Conservation (phyloP, 2,329 filamentous ascomycete species). For the Cladophialophora immunda region DNA sequence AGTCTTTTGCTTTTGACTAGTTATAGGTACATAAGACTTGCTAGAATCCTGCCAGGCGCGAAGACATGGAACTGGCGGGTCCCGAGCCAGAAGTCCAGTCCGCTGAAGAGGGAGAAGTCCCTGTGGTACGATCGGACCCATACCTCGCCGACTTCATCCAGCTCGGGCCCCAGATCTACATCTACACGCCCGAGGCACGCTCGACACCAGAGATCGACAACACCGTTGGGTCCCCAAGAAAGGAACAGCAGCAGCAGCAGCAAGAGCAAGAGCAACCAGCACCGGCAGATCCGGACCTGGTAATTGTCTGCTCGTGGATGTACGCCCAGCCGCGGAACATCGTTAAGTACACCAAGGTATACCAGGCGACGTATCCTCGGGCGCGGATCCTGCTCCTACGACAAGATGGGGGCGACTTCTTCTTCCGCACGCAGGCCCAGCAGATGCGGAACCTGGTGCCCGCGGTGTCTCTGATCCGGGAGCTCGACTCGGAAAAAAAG, state of each 20-base stretch:
- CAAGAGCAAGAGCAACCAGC: background rate
- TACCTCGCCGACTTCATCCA: slow-evolving; percentile 29
- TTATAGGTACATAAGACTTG: too few species aligned
- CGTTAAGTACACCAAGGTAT: slow-evolving; percentile 60
- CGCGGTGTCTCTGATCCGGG: slow-evolving; percentile 53
- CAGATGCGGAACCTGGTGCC: slow-evolving; percentile 48
- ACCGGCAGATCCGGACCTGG: slow-evolving; percentile 51
- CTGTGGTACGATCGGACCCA: slow-evolving; percentile 10
- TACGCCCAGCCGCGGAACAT: slow-evolving; percentile 61
- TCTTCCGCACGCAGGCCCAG: slow-evolving; percentile 45
- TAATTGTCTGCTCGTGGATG: slow-evolving; percentile 63
- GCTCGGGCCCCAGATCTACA: slow-evolving; percentile 31
- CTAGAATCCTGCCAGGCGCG: too few species aligned
- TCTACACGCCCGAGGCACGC: slow-evolving; percentile 15
- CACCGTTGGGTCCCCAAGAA: background rate
- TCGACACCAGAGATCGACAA: background rate
- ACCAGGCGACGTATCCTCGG: slow-evolving; percentile 57
- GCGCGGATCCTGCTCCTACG: slow-evolving; percentile 59
- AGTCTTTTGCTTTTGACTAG: too few species aligned
- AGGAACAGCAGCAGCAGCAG: background rate
- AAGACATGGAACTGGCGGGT: slow-evolving; percentile 28
- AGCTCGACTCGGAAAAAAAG: slow-evolving; percentile 30
- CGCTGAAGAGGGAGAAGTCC: background rate
- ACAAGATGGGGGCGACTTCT: slow-evolving; percentile 50
- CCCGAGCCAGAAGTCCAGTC: slow-evolving; percentile 29